Evolutionary conservation across 768 basidiomycete species (phyloP), one percentile per base, ranked within the genome.

Genomic region (Amanita phalloides): DNA sequence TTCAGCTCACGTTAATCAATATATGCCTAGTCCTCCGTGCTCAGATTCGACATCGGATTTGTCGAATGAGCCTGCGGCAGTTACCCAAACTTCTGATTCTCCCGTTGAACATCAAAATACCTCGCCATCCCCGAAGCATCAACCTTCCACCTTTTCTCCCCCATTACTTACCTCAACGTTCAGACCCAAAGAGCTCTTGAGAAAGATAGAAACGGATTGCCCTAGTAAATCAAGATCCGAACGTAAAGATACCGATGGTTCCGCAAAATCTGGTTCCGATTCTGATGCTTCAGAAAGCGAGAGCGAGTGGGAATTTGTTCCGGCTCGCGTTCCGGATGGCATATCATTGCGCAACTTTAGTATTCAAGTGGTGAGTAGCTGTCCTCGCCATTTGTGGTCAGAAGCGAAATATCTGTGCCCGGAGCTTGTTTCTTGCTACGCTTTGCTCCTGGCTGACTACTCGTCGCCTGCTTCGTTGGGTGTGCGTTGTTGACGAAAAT

Each of bases 341-440:
- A 89, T 90, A 53, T 85, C 81, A 54, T 68, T 90, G 60, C 73
- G 92, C 57, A 91, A 94, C 69, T 92, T 94, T 64, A 87, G 88
- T 26, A 86, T 91, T 54, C 92, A 94, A 65, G 79, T 86, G 57
- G 86, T 90, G 62, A 73, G 46, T 48, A 37, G 32, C 36, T 23
- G 33, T 48, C 11, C 52, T 55, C 48, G 41, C 20, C 7, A 42
- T 43, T 39, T n/a, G 41, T 56, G 45, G n/a, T 14, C 13, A 14
- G 21, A 39, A 49, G 23, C 36, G 14, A 28, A 17, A n/a, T 28
- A 30, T 45, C 17, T 45, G n/a, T 45, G 26, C 26, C 4, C 11
- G 23, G 28, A 28, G 25, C 35, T 45, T 51, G 39, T 54, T 33
- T 41, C 14, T 53, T 36, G 32, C 20, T 33, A 9, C 20, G 42